These are phyloP conservation scores for Globisporangium parvum DNA, from an alignment of 352 stramenopile genomes.

Conservation along the genomic window DNA sequence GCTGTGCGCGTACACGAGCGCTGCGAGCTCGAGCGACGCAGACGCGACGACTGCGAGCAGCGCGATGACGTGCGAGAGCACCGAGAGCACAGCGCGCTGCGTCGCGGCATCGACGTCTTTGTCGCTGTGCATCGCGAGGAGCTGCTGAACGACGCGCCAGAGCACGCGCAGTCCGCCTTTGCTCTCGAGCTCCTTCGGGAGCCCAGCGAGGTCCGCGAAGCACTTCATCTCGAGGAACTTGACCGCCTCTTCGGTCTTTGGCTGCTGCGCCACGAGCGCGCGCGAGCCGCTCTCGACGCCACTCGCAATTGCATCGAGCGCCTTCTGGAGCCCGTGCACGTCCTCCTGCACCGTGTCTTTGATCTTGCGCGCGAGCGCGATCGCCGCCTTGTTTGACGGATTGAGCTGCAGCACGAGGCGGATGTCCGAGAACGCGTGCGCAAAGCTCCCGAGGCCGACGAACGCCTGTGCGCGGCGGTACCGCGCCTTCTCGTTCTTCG, in stretches of 20 bases:
- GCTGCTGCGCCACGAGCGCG: conserved; percentile 23
- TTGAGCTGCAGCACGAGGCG: conserved; percentile 65
- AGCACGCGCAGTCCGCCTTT: conserved; percentile 50
- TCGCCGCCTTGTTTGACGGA: conserved; percentile 67
- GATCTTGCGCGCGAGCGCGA: conserved; percentile 65
- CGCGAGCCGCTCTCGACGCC: conserved; percentile 15
- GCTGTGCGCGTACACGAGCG: conserved; percentile 21
- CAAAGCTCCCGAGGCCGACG: conserved; percentile 57
- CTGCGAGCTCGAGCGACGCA: conserved; percentile 42
- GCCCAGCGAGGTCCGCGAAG: conserved; percentile 37
- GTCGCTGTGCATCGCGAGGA: conserved; percentile 24
- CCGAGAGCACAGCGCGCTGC: conserved; percentile 15
- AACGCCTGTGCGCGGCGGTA: conserved; percentile 74
- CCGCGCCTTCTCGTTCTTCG: conserved; percentile 67
- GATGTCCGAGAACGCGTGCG: conserved; percentile 66
- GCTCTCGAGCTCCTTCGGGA: conserved; percentile 49
- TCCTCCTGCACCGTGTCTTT: conserved; percentile 69
- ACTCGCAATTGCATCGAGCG: conserved; percentile 44
- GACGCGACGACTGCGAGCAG: conserved; percentile 56
- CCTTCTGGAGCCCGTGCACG: conserved; percentile 74
- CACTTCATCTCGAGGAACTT: conserved; percentile 78
- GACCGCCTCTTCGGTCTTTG: conserved; percentile 53
- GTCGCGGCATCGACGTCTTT: background rate
- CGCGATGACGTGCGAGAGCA: conserved; percentile 42
- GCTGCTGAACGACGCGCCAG: conserved; percentile 32